These are phyloP conservation scores for Diutina neorugosa DNA, from an alignment of 1,139 yeast genomes.

Conservation along the genomic window DNA sequence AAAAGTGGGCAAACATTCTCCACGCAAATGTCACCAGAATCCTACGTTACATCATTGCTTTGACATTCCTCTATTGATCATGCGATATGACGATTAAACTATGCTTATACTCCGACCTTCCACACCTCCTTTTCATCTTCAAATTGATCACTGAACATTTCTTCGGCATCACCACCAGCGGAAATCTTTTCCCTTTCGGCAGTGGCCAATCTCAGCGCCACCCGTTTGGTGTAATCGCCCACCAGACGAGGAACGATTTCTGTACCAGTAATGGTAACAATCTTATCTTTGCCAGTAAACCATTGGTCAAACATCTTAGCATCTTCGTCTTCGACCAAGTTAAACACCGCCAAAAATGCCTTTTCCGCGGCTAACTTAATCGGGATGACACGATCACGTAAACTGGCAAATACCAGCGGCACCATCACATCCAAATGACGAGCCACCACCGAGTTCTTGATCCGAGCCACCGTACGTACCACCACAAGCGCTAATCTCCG, in stretches of 20 bases:
- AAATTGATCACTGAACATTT: constrained; percentile 70
- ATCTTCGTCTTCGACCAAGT: constrained; percentile 61
- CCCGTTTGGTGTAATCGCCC: constrained; percentile 81
- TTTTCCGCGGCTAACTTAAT: constrained; percentile 92
- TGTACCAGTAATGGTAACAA: constrained; percentile 33
- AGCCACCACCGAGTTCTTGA: constrained; percentile 33
- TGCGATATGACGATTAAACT: no score
- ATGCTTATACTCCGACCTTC: constrained; percentile 71
- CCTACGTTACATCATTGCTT: no score
- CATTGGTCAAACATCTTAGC: constrained; percentile 47
- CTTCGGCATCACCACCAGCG: constrained; percentile 86
- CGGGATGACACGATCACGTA: constrained; percentile 79
- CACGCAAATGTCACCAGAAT: no score
- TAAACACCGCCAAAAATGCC: constrained; percentile 65
- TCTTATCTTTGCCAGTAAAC: constrained; percentile 25
- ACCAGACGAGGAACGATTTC: constrained; percentile 58
- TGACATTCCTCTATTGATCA: no score
- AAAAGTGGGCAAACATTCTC: no score
- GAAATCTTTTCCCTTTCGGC: constrained; percentile 79
- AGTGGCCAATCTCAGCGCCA: constrained; percentile 67
- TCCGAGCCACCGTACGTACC: constrained; percentile 61
- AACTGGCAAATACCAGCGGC: constrained; percentile 69
- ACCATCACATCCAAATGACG: constrained; percentile 48
- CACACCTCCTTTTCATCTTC: constrained; percentile 84
- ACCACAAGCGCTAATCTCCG: constrained; percentile 72